Base-by-base conservation (phyloP, 1,284 basidiomycete species). In the Tilletiopsis washingtonensis region DNA sequence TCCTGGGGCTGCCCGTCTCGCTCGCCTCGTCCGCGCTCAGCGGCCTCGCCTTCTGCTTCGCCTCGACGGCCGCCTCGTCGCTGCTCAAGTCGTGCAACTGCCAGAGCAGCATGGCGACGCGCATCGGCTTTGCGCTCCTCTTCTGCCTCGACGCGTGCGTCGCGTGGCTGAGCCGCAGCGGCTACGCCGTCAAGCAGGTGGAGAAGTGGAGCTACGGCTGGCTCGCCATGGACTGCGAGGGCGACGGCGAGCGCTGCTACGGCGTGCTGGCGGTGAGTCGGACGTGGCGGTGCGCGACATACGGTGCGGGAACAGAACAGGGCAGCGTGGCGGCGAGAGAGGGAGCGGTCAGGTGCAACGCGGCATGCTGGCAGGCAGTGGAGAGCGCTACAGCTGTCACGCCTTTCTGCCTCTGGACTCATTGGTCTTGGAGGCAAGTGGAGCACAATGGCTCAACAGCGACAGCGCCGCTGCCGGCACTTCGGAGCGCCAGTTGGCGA, bases 21-120 rank as follows among this genome's bases (percentile, higher is more conserved):
- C 61, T 72, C 24, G 61, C 64, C 27, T 64, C 67, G 24, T 70
- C 71, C 3, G 71, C 69, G 39, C 46, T 73, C 4, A 62, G 65
- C n/a, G 74, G 73, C 9, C 45, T 74, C 11, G 73, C 73, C n/a
- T 74, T 74, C 62, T 72, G 74, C 58, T 76, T 71, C 73, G 86
- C 86, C 6, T 88, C 85, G 42, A 87, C 84, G 34, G 88, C 88
- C 66, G 91, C 91, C 9, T 91, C 89, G 32, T 93, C 96, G 78
- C 88, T 98, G 77, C 94, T 85, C 81, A 94, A 94, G 79, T 91
- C 89, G 50, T 98, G 93, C 76, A 97, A 97, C 75, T 98, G 93
- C 77, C 96, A 97, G 73, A 94, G 90, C 9, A 94, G 90, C 1
- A 97, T 98, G 62, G 93, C 93, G 0, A 98, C 93, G 32, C 85